A percentile compares a stretch with the other conserved stretches of the same genome.
These are phyloP conservation scores for Neonectria ditissima DNA, from an alignment of 2,329 filamentous ascomycete species.

Conservation along the genomic window DNA sequence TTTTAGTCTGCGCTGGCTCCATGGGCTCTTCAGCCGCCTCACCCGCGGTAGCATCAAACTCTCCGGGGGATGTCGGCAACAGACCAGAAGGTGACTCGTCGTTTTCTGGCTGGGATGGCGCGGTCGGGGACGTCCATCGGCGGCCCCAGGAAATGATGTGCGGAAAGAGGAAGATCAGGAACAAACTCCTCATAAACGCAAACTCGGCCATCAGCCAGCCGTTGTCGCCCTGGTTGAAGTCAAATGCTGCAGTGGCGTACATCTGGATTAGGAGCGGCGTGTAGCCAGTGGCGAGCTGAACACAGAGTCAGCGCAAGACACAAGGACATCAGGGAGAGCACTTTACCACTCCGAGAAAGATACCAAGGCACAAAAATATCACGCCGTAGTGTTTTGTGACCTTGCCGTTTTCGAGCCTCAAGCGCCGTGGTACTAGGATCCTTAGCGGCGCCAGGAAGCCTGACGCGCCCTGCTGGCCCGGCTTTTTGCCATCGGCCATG, in stretches of 20 bases:
- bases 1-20: constrained; percentile 39
- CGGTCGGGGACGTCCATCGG: constrained; percentile 21
- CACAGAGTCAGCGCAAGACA: constrained; percentile 4
- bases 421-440: constrained; percentile 69
- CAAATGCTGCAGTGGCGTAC: constrained; percentile 67
- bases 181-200: constrained; percentile 65
- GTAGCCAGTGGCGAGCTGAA: constrained; percentile 73
- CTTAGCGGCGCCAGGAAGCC: constrained; percentile 73
- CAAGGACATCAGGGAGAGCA: not conserved
- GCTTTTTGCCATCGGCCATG: constrained; percentile 49
- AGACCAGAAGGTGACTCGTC: constrained; percentile 26
- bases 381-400: constrained; percentile 70
- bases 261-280: constrained; percentile 71
- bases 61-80: constrained; percentile 53
- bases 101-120: constrained; percentile 11
- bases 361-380: constrained; percentile 72
- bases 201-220: constrained; percentile 69
- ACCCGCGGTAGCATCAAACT: constrained; percentile 56
- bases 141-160: constrained; percentile 63
- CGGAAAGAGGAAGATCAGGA: constrained; percentile 66
- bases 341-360: constrained; percentile 73
- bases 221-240: constrained; percentile 67
- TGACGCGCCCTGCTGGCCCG: constrained; percentile 51
- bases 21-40: constrained; percentile 60
- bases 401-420: constrained; percentile 63